Evolutionary conservation across 805 yeast genomes (phyloP), one percentile per base, ranked within the genome.

Genomic region (Suhomyces tanzawaensis): DNA sequence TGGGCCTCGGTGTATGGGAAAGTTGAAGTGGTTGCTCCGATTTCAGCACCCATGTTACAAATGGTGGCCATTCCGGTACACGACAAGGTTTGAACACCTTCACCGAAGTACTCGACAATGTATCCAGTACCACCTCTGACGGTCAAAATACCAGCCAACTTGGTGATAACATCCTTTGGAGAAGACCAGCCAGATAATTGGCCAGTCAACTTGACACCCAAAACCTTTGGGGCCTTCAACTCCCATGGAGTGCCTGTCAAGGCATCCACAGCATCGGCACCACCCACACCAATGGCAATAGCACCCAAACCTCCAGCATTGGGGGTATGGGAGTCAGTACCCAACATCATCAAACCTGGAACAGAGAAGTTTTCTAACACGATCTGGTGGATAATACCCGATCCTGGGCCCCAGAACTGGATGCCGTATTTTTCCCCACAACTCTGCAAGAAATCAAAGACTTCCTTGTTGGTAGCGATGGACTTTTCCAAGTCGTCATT

Each of bases 21-120:
- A 45, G 86, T 87, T 33, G 97, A 90, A 41, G 98, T 90, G 47
- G 98, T 90, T 45, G 97, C 97, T 72, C 98, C 98, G 53, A 90
- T 89, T 72, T 90, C 98, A 52, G 98, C 98, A 76, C 98, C 98
- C 98, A 90, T 90, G 71, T 90, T 90, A 79, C 98, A 90, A 71
- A 90, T 90, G 55, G 98, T 90, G 64, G 95, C 98, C 98, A 90
- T 90, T 78, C 98, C 98, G 36, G 98, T 91, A 70, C 96, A 88
- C 35, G 95, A 85, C 66, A 90, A 82, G 42, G 91, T 77, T 57
- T 84, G 79, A 40, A 90, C 90, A 77, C 98, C 98, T 39, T 82
- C 89, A 66, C 98, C 98, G 58, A 83, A 90, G 75, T 90, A 90
- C 74, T 90, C 98, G 50, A 91, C 95, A 61, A 90, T 89, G 62